These are phyloP conservation scores for Fusarium coicis DNA, from an alignment of 2,329 filamentous ascomycete genomes.

Conservation along the genomic window DNA sequence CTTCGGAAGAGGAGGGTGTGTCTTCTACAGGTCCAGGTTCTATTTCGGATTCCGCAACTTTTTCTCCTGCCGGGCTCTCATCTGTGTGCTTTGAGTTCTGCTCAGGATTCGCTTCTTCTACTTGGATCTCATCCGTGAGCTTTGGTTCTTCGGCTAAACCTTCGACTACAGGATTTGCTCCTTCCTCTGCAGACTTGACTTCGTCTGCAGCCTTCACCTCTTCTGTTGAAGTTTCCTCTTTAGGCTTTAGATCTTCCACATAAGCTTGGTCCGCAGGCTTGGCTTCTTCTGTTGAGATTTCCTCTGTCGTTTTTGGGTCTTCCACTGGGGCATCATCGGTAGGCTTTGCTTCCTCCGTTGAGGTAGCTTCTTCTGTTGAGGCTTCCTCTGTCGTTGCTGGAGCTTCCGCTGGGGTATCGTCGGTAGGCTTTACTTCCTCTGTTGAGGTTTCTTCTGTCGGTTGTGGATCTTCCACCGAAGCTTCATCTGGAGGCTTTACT, in stretches of 20 bases:
- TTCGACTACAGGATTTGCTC: neutral
- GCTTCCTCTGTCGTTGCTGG: neutral
- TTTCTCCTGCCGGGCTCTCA: neutral
- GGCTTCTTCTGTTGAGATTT: neutral
- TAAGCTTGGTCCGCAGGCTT: neutral
- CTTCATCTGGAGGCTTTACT: slow-evolving; percentile 5
- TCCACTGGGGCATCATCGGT: neutral
- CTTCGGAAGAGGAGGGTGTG: neutral
- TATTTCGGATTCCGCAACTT: neutral
- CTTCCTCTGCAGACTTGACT: neutral
- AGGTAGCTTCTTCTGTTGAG: neutral
- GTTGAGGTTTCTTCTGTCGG: neutral
- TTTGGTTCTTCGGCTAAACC: neutral
- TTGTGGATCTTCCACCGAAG: slow-evolving; percentile 1
- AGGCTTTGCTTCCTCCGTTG: neutral
- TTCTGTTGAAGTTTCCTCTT: neutral
- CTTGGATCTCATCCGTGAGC: neutral
- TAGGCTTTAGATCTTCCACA: neutral
- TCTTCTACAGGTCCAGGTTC: neutral
- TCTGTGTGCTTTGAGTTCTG: neutral
- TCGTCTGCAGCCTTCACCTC: neutral
- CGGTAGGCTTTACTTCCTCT: neutral
- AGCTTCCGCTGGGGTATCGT: neutral
- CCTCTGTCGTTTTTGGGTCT: neutral
- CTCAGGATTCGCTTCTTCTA: neutral